These are phyloP conservation scores for Zhuliangozyma blackwelliae DNA, from an alignment of 1,139 yeast species.

Conservation along the genomic window DNA sequence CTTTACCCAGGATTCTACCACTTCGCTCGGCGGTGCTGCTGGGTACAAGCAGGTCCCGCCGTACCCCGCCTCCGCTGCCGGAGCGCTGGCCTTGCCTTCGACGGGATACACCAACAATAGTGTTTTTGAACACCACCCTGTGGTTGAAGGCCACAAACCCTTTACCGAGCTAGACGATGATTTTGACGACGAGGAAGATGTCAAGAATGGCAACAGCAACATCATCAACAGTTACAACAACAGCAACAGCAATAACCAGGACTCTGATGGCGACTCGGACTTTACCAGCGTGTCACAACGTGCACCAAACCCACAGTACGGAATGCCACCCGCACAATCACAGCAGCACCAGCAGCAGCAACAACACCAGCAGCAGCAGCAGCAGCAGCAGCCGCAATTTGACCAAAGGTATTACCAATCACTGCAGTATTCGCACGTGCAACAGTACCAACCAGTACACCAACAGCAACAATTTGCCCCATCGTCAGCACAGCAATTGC, in stretches of 20 bases:
- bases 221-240: not conserved
- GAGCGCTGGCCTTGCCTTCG: not conserved
- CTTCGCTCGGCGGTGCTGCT: not conserved
- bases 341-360: slow-evolving; percentile 3
- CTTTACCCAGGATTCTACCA: slow-evolving; percentile 20
- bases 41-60: slow-evolving; percentile 3
- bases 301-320: slow-evolving; percentile 62
- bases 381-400: not conserved
- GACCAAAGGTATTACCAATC: slow-evolving; percentile 8
- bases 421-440: slow-evolving; percentile 8
- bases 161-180: slow-evolving; percentile 42
- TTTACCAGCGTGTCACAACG: slow-evolving; percentile 80
- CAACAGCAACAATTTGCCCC: slow-evolving; percentile 14
- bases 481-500: slow-evolving; percentile 8
- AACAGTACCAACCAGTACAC: slow-evolving; percentile 14
- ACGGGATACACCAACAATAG: slow-evolving; percentile 7
- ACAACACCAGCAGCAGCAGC: slow-evolving; percentile 8
- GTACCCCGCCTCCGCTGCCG: slow-evolving; percentile 4
- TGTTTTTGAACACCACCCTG: slow-evolving; percentile 45
- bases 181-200: slow-evolving; percentile 14
- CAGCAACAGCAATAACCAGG: slow-evolving; percentile 12
- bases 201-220: not conserved
- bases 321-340: slow-evolving; percentile 3
- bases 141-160: slow-evolving; percentile 46
- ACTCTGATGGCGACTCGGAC: slow-evolving; percentile 50